Evolutionary conservation across 192 early-diverging fungal species (phyloP).

Genomic region (Entomortierella beljakovae): DNA sequence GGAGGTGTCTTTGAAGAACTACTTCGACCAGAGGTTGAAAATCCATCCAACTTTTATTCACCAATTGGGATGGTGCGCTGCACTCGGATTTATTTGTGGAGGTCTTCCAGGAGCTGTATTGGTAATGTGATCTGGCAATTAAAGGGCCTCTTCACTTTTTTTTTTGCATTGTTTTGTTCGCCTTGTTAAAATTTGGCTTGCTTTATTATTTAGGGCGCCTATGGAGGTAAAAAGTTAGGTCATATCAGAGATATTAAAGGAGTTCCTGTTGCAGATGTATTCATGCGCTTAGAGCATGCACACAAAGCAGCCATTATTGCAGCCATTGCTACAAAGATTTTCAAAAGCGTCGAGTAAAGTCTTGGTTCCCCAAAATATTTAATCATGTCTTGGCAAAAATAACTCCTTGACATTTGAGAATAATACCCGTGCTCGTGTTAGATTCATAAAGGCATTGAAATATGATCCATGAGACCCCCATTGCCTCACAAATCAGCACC

Average conservation of each 20-base stretch:
- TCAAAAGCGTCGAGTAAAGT: slow-evolving; percentile 30
- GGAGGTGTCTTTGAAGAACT: slow-evolving; percentile 86
- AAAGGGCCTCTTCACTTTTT: not conserved
- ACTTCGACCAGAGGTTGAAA: slow-evolving; percentile 74
- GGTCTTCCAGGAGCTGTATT: slow-evolving; percentile 71
- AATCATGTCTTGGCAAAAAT: too few species aligned
- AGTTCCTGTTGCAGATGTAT: slow-evolving; percentile 67
- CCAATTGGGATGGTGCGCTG: slow-evolving; percentile 77
- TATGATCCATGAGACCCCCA: too few species aligned
- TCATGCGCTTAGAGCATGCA: slow-evolving; percentile 65
- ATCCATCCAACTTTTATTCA: slow-evolving; percentile 70
- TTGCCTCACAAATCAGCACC: too few species aligned
- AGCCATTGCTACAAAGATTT: slow-evolving; percentile 58
- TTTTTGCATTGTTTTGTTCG: not conserved
- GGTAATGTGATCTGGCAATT: slow-evolving; percentile 12
- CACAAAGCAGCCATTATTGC: slow-evolving; percentile 68
- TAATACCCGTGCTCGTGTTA: too few species aligned
- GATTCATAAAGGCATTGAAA: too few species aligned
- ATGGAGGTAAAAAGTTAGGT: slow-evolving; percentile 71
- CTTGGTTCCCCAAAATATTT: too few species aligned
- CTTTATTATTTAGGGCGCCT: slow-evolving; percentile 70
- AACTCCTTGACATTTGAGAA: too few species aligned
- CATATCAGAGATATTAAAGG: slow-evolving; percentile 75
- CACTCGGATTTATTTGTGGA: slow-evolving; percentile 77
- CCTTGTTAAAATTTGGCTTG: too few species aligned